phyloP scores from a whole-genome alignment of 257 asterid genomes.

The Misopates orontium region DNA sequence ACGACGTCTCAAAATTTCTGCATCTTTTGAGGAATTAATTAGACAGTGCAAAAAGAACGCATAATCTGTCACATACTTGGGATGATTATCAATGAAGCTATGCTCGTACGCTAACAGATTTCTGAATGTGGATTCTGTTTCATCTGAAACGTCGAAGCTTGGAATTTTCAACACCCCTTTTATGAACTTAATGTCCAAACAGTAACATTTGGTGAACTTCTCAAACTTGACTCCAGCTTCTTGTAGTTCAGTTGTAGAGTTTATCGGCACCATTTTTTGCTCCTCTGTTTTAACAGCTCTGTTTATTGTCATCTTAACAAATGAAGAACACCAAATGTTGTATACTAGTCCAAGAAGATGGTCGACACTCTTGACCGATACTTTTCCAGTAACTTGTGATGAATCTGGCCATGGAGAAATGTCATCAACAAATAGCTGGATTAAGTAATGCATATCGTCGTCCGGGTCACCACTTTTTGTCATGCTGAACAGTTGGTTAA shows the following conservation, averaged over 20 bases:
- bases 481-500: conserved; percentile 33
- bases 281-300: conserved; percentile 3
- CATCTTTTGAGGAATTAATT: conserved; percentile 26
- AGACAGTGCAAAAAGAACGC: conserved; percentile 32
- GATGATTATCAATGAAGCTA: conserved; percentile 23
- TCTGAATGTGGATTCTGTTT: conserved; percentile 34
- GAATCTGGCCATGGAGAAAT: conserved; percentile 31
- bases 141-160: conserved; percentile 27
- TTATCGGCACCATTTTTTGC: conserved; percentile 22
- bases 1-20: conserved; percentile 25
- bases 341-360: conserved; percentile 38
- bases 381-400: background rate
- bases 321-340: conserved; percentile 30
- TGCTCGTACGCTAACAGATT: conserved; percentile 39
- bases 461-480: conserved; percentile 33
- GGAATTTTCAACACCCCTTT: conserved; percentile 37
- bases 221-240: conserved; percentile 35
- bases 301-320: background rate
- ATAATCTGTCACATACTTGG: conserved; percentile 35
- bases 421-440: conserved; percentile 30
- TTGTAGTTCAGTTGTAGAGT: conserved; percentile 31
- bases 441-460: conserved; percentile 25
- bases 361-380: background rate
- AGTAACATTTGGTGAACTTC: background rate
- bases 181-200: conserved; percentile 32